These are phyloP conservation scores for Phanerochaete carnosa DNA, from an alignment of 768 basidiomycete species.

Conservation along the genomic window DNA sequence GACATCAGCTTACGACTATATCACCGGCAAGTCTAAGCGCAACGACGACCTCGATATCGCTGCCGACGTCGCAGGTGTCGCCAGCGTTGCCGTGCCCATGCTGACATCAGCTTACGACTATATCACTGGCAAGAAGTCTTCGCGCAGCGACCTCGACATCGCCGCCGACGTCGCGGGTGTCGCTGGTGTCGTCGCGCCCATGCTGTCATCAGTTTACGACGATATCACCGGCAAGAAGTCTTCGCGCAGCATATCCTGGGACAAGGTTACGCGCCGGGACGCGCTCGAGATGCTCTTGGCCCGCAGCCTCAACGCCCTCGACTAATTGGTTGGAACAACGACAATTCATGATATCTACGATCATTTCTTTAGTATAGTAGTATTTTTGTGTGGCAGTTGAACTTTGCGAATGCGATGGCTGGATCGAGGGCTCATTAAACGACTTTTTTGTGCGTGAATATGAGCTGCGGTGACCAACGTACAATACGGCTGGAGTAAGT, in stretches of 20 bases:
- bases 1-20: background rate
- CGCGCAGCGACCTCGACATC: background rate
- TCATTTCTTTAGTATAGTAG: background rate
- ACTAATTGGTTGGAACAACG: background rate
- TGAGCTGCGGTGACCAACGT: background rate
- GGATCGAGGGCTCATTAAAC: constrained; percentile 1
- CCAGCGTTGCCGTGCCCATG: background rate
- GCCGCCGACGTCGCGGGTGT: background rate
- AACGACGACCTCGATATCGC: constrained; percentile 1
- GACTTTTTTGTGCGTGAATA: background rate
- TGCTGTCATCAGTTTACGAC: background rate
- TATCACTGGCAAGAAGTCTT: background rate
- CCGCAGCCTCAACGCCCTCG: constrained; percentile 3
- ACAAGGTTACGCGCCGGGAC: constrained; percentile 1
- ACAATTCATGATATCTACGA: background rate
- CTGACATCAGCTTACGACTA: background rate
- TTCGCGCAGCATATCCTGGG: background rate
- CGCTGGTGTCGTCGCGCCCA: background rate
- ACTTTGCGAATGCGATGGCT: constrained; percentile 4
- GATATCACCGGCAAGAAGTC: background rate
- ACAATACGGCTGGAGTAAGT: too few species aligned
- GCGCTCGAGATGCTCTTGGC: background rate
- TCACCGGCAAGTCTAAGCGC: background rate
- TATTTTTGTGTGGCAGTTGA: constrained; percentile 2
- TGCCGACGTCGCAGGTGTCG: background rate